Percentiles rank a stretch among this genome's conserved stretches.
Evolutionary conservation across 257 asterid genomes (phyloP).

Genomic region (Coffea canephora): DNA sequence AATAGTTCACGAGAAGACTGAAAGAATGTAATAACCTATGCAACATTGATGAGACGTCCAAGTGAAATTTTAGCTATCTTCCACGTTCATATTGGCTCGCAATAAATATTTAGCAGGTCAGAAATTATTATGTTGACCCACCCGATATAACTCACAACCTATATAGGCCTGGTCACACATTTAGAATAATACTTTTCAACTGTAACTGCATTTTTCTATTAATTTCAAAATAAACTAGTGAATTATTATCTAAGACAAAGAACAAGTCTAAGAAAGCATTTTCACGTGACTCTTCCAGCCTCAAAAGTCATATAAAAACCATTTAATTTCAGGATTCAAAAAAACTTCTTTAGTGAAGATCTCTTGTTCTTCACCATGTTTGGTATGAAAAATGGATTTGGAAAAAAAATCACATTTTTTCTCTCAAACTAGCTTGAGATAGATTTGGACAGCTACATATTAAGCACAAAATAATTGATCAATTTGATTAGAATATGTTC

Average conservation of each 20-base stretch:
- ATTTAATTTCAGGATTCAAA: background rate
- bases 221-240: background rate
- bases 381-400: background rate
- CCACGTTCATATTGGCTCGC: too few relatives aligned
- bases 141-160: background rate
- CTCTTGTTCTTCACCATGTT: background rate
- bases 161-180: too few relatives aligned
- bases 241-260: background rate
- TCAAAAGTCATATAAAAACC: background rate
- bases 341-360: background rate
- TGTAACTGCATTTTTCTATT: background rate
- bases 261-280: too few relatives aligned
- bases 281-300: background rate
- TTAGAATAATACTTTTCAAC: background rate
- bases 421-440: too few relatives aligned
- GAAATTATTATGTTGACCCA: background rate
- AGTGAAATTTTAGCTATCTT: background rate
- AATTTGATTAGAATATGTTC: too few relatives aligned
- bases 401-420: background rate
- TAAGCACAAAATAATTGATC: too few relatives aligned
- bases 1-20: background rate
- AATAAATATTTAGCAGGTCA: background rate
- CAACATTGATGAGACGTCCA: background rate
- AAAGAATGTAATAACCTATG: background rate
- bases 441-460: too few relatives aligned